These are phyloP conservation scores for Ceriops zippeliana DNA, from an alignment of 345 rosid species.

Conservation along the genomic window DNA sequence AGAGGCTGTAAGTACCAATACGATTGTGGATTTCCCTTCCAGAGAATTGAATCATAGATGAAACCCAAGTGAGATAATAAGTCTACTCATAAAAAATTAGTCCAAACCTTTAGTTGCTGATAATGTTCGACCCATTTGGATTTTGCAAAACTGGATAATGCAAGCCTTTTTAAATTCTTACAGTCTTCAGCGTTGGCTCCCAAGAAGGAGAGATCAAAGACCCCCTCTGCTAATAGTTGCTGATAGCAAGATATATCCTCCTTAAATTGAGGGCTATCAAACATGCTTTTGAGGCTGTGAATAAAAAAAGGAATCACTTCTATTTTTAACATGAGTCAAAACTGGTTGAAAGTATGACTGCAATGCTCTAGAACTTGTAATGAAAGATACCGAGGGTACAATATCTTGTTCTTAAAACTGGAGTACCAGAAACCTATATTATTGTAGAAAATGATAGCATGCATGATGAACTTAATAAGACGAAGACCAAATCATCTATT, in stretches of 20 bases:
- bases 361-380: too few relatives aligned
- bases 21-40: constrained; percentile 5
- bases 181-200: constrained; percentile 61
- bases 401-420: too few relatives aligned
- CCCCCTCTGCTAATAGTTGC: constrained; percentile 71
- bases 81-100: constrained; percentile 10
- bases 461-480: not conserved
- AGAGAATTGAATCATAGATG: constrained; percentile 3
- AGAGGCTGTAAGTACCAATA: constrained; percentile 17
- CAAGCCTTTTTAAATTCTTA: constrained; percentile 56
- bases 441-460: not conserved
- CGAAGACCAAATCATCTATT: not conserved
- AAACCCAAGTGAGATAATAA: not conserved
- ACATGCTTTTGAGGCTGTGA: constrained; percentile 75
- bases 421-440: too few relatives aligned
- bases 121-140: constrained; percentile 69
- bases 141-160: constrained; percentile 44
- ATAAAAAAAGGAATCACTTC: constrained; percentile 20
- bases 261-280: constrained; percentile 76
- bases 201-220: constrained; percentile 56
- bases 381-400: too few relatives aligned
- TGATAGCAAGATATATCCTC: constrained; percentile 69
- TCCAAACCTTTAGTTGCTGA: constrained; percentile 55
- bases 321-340: not conserved
- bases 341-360: not conserved